A percentile compares a stretch with the other conserved stretches of the same genome.
Evolutionary conservation across 495 filamentous ascomycete species (phyloP).

Genomic region (Neurospora sp.): DNA sequence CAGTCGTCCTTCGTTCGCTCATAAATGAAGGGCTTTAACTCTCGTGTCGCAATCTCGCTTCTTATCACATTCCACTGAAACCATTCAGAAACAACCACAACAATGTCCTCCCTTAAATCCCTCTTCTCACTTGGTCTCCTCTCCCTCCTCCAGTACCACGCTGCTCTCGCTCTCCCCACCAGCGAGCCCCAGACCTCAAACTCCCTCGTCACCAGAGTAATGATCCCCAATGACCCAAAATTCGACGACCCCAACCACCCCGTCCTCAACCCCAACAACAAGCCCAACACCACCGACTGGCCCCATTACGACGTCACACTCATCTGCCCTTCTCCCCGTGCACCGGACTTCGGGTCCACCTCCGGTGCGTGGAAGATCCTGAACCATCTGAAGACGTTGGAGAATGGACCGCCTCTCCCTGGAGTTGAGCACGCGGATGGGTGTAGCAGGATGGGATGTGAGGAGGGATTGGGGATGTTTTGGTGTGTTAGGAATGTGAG

Average conservation of each 20-base stretch:
- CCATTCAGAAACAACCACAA: not conserved
- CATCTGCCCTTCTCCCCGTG: not conserved
- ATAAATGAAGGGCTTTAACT: not conserved
- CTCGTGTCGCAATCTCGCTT: not conserved
- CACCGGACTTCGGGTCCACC: not conserved
- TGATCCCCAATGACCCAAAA: not conserved
- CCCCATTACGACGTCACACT: not conserved
- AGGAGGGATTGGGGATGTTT: not conserved
- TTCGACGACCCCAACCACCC: not conserved
- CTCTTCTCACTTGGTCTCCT: not conserved
- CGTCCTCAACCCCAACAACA: not conserved
- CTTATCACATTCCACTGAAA: not conserved
- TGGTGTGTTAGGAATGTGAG: not conserved
- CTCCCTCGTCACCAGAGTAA: not conserved
- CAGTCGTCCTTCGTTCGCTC: rapidly evolving
- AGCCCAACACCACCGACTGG: not conserved
- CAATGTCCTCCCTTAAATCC: not conserved
- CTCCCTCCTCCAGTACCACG: not conserved
- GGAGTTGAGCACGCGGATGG: not conserved
- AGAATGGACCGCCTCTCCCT: not conserved
- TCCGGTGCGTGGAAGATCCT: not conserved
- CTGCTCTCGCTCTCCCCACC: not conserved
- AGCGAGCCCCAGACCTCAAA: not conserved
- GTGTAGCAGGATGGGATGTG: not conserved
- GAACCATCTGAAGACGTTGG: not conserved